These are phyloP conservation scores for Saksenaea vasiformis DNA, from an alignment of 371 early-diverging fungal genomes.

Conservation along the genomic window DNA sequence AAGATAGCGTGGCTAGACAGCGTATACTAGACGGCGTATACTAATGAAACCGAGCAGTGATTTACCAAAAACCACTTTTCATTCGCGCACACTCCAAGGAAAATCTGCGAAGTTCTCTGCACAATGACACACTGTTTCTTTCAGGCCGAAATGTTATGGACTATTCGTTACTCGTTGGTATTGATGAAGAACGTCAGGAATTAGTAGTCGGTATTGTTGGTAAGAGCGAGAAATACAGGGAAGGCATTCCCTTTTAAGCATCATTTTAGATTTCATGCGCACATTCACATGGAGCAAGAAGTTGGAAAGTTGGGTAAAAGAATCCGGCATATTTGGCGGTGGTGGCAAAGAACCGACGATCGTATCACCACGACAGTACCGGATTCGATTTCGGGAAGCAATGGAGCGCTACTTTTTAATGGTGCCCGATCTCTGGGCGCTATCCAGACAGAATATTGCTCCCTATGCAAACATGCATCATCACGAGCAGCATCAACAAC, in stretches of 20 bases:
- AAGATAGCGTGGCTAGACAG: conserved; percentile 11
- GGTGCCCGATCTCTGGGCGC: conserved; percentile 71
- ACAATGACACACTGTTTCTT: conserved; percentile 92
- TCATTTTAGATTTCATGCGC: conserved; percentile 84
- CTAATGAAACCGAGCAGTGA: conserved; percentile 42
- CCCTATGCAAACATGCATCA: conserved; percentile 15
- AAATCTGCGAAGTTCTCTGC: conserved; percentile 78
- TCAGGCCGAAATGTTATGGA: conserved; percentile 94
- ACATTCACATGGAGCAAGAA: conserved; percentile 98
- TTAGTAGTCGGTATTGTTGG: conserved; percentile 94
- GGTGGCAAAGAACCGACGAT: conserved; percentile 94
- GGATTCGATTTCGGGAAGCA: conserved; percentile 88
- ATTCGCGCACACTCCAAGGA: conserved; percentile 90
- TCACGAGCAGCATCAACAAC: conserved; percentile 18
- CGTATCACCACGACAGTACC: conserved; percentile 92
- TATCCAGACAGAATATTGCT: conserved; percentile 17
- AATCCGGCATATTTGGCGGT: conserved; percentile 83
- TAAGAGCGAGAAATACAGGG: conserved; percentile 27
- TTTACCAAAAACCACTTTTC: conserved; percentile 87
- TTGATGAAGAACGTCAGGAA: conserved; percentile 84
- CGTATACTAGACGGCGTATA: neutral
- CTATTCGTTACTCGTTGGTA: conserved; percentile 93
- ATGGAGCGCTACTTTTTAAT: conserved; percentile 91
- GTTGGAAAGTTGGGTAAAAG: conserved; percentile 96
- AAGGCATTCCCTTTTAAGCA: neutral